Conservation (phyloP, 192 early-diverging fungal species). For the Backusella mclennaniae region DNA sequence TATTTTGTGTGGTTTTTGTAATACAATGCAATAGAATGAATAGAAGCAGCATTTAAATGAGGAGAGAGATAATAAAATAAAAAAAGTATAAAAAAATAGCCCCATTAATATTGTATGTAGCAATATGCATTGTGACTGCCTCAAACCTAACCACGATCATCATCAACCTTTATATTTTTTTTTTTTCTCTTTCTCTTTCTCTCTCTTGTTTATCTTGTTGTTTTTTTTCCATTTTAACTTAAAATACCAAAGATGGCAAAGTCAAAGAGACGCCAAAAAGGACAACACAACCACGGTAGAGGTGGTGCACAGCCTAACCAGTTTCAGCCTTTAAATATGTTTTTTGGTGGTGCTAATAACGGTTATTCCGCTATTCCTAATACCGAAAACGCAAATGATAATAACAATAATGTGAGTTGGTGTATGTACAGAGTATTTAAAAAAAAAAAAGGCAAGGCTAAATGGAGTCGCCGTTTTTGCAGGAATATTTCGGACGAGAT, state of each 20-base stretch:
- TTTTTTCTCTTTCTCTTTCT: not conserved
- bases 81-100: no score
- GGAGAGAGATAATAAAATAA: not conserved
- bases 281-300: not conserved
- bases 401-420: not conserved
- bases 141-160: not conserved
- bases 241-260: slow-evolving; percentile 1
- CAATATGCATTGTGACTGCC: not conserved
- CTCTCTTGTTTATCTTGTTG: not conserved
- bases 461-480: not conserved
- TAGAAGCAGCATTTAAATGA: not conserved
- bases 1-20: no score
- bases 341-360: not conserved
- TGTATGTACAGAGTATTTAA: not conserved
- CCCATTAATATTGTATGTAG: no score
- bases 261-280: slow-evolving; percentile 13
- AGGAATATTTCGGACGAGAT: not conserved
- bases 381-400: not conserved
- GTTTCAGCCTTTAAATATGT: slow-evolving; percentile 2
- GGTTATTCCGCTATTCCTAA: slow-evolving; percentile 5
- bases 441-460: not conserved
- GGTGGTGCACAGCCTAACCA: not conserved
- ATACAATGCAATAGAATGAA: no score
- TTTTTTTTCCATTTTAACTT: not conserved
- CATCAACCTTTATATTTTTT: not conserved